A percentile compares a stretch with the other conserved stretches of the same genome.
phyloP scores from a whole-genome alignment of 176 grass and related monocot species.

The Aegilops sharonensis region DNA sequence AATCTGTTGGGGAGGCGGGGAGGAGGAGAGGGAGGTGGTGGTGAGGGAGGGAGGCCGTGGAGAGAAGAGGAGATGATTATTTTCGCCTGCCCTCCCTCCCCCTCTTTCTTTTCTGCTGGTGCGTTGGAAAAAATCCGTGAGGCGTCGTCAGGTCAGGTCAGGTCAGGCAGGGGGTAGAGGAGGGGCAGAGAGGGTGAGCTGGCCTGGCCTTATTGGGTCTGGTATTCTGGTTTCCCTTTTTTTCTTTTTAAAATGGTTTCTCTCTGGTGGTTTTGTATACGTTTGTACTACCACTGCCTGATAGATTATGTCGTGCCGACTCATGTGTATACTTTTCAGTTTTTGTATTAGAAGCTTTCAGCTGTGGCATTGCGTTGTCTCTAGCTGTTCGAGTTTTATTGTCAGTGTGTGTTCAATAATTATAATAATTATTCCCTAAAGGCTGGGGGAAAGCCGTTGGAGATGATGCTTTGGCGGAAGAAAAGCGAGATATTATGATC shows the following conservation, averaged over 20 bases:
- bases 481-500: neutral
- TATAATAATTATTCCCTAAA: neutral
- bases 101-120: neutral
- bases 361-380: neutral
- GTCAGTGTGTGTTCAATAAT: neutral
- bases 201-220: slow-evolving; percentile 25
- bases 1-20: neutral
- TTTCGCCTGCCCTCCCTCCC: slow-evolving; percentile 13
- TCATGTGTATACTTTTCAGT: neutral
- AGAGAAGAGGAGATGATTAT: slow-evolving; percentile 31
- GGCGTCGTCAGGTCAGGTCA: slow-evolving; percentile 8
- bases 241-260: neutral
- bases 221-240: neutral
- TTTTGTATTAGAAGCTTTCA: neutral
- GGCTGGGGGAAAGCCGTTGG: neutral
- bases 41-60: neutral
- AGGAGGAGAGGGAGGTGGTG: slow-evolving; percentile 1
- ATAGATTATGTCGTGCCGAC: neutral
- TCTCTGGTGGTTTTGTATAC: neutral
- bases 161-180: neutral
- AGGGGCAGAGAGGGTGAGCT: slow-evolving; percentile 22
- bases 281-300: neutral
- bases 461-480: neutral
- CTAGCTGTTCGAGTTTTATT: neutral
- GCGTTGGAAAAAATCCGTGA: slow-evolving; percentile 47